Base-by-base conservation (phyloP, 257 asterid genomes). In the Anisodus tanguticus region DNA sequence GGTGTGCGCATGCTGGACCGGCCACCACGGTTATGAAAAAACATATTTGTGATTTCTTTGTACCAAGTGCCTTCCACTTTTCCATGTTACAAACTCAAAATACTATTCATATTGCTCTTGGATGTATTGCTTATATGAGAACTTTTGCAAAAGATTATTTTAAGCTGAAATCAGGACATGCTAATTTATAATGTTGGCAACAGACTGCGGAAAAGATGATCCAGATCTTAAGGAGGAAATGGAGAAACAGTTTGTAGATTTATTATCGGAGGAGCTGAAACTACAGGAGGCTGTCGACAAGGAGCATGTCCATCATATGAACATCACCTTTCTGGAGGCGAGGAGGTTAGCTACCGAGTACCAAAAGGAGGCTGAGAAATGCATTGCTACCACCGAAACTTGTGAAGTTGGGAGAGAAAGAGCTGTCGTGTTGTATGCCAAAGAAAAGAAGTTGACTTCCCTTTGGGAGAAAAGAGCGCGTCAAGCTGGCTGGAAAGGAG, bases 171-270 rank as follows among this genome's bases (percentile, higher is more conserved):
- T 13, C 22, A 3, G 41, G 31, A 49, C 55, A 19, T 22, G 15
- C 43, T 47, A 31, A 69, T 69, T 22, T 2, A 43, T 76, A 51
- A 76, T 31, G 66, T 55, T 71, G 35, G 60, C 54, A 60, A 26
- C 83, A 94, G 98, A 94, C 85, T 96, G 99, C 13, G 99, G 99
- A 41, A 96, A 92, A 87, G 97, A 93, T 87, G 98, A 96, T 79
- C 99, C 98, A 2, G 98, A 92, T 43, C 95, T 96, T 19, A 93
- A 92, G 91, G 98, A 92, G 86, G 98, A 96, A 87, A 94, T 94
- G 99, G 94, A 90, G 91, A 96, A 96, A 92, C 98, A 96, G 58
- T 88, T 89, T 5, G 98, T 96, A 66, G 98, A 94, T 86, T 91
- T 94, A 54, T 62, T 96, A 13, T 92, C 98, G 0, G 99, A 96